These are phyloP conservation scores for Diaporthe caulivora DNA, from an alignment of 2,329 filamentous ascomycete genomes.

Conservation along the genomic window DNA sequence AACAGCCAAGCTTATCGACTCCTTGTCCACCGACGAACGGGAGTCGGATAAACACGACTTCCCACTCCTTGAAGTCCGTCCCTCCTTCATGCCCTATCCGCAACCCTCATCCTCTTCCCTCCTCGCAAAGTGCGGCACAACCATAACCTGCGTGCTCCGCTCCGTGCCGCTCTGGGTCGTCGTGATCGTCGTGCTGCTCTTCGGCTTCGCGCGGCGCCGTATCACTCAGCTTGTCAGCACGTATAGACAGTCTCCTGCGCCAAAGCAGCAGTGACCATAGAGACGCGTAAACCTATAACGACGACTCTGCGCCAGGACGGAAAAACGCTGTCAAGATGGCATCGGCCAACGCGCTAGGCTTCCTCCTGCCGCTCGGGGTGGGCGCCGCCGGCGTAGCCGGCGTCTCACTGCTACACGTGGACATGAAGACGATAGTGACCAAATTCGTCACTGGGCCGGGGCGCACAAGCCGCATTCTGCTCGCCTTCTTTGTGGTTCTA, in stretches of 20 bases:
- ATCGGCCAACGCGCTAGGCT: constrained; percentile 36
- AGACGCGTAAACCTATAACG: not conserved
- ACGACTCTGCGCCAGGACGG: not conserved
- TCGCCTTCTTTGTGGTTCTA: constrained; percentile 67
- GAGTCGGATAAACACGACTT: not conserved
- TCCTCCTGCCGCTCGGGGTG: constrained; percentile 55
- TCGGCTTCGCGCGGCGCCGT: constrained; percentile 50
- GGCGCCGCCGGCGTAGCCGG: constrained; percentile 60
- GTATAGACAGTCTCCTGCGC: not conserved
- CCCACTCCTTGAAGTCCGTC: not conserved
- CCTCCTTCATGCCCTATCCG: constrained; percentile 35
- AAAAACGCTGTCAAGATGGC: constrained; percentile 29
- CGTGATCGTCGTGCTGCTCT: constrained; percentile 52
- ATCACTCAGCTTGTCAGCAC: constrained; percentile 39
- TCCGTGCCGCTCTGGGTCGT: constrained; percentile 57
- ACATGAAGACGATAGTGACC: constrained; percentile 54
- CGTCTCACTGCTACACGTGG: constrained; percentile 55
- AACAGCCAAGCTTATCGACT: not conserved
- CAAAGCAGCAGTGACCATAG: not conserved
- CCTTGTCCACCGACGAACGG: not conserved
- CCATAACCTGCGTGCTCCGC: constrained; percentile 55
- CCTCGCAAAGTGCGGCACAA: constrained; percentile 57
- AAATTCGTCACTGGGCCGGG: constrained; percentile 67
- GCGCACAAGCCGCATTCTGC: constrained; percentile 63
- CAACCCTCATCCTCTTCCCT: constrained; percentile 41